A percentile compares a stretch with the other conserved stretches of the same genome.
Conservation (phyloP, 2,329 filamentous ascomycete genomes). For the Chalaropsis ovoidea region DNA sequence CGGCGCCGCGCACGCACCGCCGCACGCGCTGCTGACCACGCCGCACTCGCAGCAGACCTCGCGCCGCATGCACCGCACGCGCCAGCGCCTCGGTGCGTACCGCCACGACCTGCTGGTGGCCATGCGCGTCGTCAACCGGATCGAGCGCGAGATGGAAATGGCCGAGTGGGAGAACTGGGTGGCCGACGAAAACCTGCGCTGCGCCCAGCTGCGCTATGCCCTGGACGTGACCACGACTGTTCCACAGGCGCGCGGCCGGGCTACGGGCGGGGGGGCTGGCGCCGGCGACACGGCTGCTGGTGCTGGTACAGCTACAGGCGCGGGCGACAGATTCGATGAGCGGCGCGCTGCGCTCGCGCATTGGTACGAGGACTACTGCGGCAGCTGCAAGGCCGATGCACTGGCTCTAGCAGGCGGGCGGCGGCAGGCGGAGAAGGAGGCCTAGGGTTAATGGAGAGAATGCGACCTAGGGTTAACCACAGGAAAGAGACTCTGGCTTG, state of each 20-base stretch:
- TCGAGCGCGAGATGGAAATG: constrained; percentile 75
- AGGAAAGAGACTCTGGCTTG: too few species aligned
- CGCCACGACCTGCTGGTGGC: constrained; percentile 85
- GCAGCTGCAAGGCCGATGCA: constrained; percentile 45
- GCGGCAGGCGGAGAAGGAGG: background rate
- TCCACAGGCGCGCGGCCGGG: too few species aligned
- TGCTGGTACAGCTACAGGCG: too few species aligned
- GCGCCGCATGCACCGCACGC: constrained; percentile 62
- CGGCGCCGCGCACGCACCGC: constrained; percentile 34
- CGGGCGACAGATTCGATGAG: constrained; percentile 30
- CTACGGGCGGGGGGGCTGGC: too few species aligned
- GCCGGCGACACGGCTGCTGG: too few species aligned
- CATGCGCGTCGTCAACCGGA: constrained; percentile 76
- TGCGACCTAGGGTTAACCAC: too few species aligned
- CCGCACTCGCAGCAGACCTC: constrained; percentile 37
- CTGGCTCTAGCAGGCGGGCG: constrained; percentile 27
- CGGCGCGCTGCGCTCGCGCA: constrained; percentile 35
- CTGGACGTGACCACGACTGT: background rate
- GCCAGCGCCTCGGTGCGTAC: constrained; percentile 72
- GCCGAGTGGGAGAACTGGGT: constrained; percentile 95
- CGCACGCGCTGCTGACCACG: constrained; percentile 39
- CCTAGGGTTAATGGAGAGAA: background rate
- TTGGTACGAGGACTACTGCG: constrained; percentile 48
- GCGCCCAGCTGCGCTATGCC: constrained; percentile 45
- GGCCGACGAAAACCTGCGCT: constrained; percentile 63